Percentiles rank a stretch among this genome's conserved stretches.
These are phyloP conservation scores for Emergomyces orientalis DNA, from an alignment of 2,329 filamentous ascomycete species.

Conservation along the genomic window DNA sequence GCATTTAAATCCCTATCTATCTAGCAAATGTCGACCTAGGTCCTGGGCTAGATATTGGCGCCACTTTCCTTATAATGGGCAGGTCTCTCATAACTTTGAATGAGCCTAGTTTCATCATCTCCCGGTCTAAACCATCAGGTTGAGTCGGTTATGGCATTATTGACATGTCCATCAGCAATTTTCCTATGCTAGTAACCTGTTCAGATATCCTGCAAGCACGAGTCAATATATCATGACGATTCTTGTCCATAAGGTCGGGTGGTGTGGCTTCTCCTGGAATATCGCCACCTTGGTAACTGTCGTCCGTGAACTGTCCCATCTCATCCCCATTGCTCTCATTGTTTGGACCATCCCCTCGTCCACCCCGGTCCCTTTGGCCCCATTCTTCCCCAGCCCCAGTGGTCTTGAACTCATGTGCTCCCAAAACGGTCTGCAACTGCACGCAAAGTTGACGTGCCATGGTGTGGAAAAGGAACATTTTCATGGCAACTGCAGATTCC, in stretches of 20 bases:
- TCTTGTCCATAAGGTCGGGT: neutral
- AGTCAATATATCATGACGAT: neutral
- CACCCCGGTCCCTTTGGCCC: too few relatives aligned
- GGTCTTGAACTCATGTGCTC: neutral
- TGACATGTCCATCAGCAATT: neutral
- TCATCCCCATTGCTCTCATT: neutral
- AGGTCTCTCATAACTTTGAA: too few relatives aligned
- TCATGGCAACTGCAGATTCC: neutral
- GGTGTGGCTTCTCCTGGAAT: neutral
- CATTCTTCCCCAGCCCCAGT: neutral
- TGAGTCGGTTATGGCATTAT: neutral
- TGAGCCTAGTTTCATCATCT: too few relatives aligned
- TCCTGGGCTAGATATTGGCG: too few relatives aligned
- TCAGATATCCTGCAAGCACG: neutral
- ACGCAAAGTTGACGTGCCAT: neutral
- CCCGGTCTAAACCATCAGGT: neutral
- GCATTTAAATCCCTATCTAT: neutral
- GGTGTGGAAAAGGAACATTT: conserved; percentile 2
- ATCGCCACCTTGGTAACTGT: neutral
- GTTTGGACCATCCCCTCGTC: neutral
- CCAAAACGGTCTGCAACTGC: neutral
- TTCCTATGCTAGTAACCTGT: neutral
- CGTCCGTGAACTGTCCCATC: neutral
- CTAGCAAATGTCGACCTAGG: too few relatives aligned
- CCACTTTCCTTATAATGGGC: too few relatives aligned